These are phyloP conservation scores for Penicillium soppii DNA, from an alignment of 495 filamentous ascomycete genomes.

Conservation along the genomic window DNA sequence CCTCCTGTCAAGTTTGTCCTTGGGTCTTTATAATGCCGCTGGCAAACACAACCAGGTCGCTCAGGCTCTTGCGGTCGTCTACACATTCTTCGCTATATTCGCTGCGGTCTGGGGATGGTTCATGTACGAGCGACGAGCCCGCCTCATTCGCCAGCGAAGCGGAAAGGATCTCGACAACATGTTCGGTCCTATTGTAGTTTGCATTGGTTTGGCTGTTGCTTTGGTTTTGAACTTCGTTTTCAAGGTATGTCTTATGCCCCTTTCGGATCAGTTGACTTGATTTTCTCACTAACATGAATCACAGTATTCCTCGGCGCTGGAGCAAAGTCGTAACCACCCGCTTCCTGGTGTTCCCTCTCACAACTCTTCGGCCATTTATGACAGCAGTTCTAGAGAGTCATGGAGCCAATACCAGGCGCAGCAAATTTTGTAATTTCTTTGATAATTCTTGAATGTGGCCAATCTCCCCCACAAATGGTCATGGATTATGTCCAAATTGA, in stretches of 20 bases:
- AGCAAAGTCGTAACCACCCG: slow-evolving; percentile 21
- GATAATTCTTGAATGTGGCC: not conserved
- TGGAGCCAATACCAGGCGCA: slow-evolving; percentile 20
- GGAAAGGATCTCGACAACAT: slow-evolving; percentile 90
- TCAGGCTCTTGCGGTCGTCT: slow-evolving; percentile 71
- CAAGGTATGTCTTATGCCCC: slow-evolving; percentile 45
- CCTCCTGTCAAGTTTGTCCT: slow-evolving; percentile 74
- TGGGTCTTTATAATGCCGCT: slow-evolving; percentile 86
- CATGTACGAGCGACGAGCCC: slow-evolving; percentile 71
- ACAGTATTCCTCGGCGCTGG: slow-evolving; percentile 37
- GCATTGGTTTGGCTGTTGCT: slow-evolving; percentile 72
- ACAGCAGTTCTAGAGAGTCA: slow-evolving; percentile 7
- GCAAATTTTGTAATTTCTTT: slow-evolving; percentile 23
- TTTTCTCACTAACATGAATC: slow-evolving; percentile 13
- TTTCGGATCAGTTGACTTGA: not conserved
- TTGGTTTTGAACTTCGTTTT: slow-evolving; percentile 87
- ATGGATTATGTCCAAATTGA: no score
- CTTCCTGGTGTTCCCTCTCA: slow-evolving; percentile 4
- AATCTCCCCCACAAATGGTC: no score
- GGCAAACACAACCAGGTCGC: slow-evolving; percentile 69
- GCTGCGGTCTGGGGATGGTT: slow-evolving; percentile 84
- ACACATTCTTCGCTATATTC: slow-evolving; percentile 79
- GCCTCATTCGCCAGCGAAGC: slow-evolving; percentile 78
- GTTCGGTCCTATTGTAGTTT: slow-evolving; percentile 80
- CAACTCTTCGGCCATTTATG: slow-evolving; percentile 14